Conservation (phyloP, 305 asterid genomes). For the Fraxinus albicans region DNA sequence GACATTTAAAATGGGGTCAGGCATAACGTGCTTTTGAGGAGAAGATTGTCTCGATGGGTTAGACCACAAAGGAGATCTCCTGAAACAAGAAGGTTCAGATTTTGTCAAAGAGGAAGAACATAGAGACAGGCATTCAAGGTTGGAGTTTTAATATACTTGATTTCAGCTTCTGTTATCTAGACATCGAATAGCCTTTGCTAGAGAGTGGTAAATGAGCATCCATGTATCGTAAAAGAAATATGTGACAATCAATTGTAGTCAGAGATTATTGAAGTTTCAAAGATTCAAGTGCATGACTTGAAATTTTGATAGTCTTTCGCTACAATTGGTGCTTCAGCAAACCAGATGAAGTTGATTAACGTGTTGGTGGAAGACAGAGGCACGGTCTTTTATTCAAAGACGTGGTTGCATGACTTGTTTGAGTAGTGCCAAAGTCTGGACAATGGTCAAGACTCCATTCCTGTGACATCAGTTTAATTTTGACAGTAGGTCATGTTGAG, state of each 20-base stretch:
- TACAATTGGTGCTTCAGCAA: neutral
- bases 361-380: neutral
- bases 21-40: neutral
- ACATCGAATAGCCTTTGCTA: neutral
- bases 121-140: neutral
- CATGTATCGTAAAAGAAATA: neutral
- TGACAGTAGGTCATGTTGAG: neutral
- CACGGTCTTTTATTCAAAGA: neutral
- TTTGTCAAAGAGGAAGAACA: neutral
- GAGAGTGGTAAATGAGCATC: neutral
- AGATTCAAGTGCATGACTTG: neutral
- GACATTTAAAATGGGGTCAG: neutral
- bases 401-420: neutral
- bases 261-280: neutral
- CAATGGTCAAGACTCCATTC: neutral
- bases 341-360: neutral
- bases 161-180: neutral
- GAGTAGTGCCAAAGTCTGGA: neutral
- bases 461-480: neutral
- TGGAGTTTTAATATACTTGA: neutral
- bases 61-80: neutral
- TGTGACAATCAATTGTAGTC: neutral
- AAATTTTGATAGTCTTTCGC: neutral
- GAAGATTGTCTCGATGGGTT: neutral
- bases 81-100: neutral